A percentile compares a stretch with the other conserved stretches of the same genome.
These are phyloP conservation scores for Hysterium pulicare DNA, from an alignment of 2,329 filamentous ascomycete species.

Conservation along the genomic window DNA sequence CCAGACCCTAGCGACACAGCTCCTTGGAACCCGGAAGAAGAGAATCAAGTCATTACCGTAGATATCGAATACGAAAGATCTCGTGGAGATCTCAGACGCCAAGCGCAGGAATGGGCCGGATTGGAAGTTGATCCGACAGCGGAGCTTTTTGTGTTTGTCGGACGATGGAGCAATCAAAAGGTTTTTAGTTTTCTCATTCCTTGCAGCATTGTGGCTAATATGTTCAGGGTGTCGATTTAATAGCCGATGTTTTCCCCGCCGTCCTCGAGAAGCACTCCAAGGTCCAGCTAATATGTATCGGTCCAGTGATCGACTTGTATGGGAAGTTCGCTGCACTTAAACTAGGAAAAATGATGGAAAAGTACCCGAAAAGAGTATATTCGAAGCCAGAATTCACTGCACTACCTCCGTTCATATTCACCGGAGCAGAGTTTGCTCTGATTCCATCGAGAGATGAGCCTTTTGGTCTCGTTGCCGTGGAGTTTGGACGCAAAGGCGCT, in stretches of 20 bases:
- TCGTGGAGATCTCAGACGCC: slow-evolving; percentile 52
- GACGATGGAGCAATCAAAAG: slow-evolving; percentile 67
- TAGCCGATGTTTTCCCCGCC: slow-evolving; percentile 62
- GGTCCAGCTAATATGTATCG: slow-evolving; percentile 59
- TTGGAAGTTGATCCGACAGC: slow-evolving; percentile 56
- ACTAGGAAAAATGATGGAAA: slow-evolving; percentile 59
- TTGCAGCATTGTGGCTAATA: too few species aligned
- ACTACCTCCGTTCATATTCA: slow-evolving; percentile 63
- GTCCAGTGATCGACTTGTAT: slow-evolving; percentile 64
- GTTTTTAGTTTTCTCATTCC: too few species aligned
- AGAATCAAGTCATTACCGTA: slow-evolving; percentile 48
- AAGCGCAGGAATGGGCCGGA: slow-evolving; percentile 65
- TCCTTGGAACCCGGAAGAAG: slow-evolving; percentile 56
- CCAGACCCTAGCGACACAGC: slow-evolving; percentile 62
- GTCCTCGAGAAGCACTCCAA: slow-evolving; percentile 58
- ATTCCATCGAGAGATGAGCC: slow-evolving; percentile 66
- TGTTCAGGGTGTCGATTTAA: slow-evolving; percentile 63
- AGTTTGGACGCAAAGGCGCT: slow-evolving; percentile 64
- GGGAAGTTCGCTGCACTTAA: slow-evolving; percentile 65
- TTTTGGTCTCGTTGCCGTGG: slow-evolving; percentile 64
- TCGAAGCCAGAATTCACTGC: slow-evolving; percentile 64
- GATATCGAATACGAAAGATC: slow-evolving; percentile 54
- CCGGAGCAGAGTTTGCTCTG: slow-evolving; percentile 64
- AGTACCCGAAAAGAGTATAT: slow-evolving; percentile 61
- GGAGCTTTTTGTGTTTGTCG: slow-evolving; percentile 64